phyloP scores from a whole-genome alignment of 2,329 filamentous ascomycete genomes.

The Aspergillus tubingensis region DNA sequence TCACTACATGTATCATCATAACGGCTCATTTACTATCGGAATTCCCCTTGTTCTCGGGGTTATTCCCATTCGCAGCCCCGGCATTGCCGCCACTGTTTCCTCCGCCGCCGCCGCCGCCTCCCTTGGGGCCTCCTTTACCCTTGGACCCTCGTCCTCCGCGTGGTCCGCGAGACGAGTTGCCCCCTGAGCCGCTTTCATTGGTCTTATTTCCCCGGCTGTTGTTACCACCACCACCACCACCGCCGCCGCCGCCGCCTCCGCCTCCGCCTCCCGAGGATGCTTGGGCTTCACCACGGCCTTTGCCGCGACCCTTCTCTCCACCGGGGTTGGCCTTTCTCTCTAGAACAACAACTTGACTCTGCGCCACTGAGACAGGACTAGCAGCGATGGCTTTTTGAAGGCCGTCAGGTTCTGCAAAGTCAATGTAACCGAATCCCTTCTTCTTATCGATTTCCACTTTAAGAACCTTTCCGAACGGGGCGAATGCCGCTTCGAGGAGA shows the following conservation, averaged over 20 bases:
- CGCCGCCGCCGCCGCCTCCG: neutral
- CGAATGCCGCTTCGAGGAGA: slow-evolving; percentile 72
- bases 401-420: slow-evolving; percentile 73
- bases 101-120: neutral
- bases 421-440: slow-evolving; percentile 91
- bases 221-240: slow-evolving; percentile 5
- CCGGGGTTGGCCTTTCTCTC: slow-evolving; percentile 55
- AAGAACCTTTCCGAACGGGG: slow-evolving; percentile 70
- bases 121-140: slow-evolving; percentile 19
- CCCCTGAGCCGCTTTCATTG: slow-evolving; percentile 20
- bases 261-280: slow-evolving; percentile 9
- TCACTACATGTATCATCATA: slow-evolving; percentile 10
- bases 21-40: slow-evolving; percentile 21
- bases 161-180: slow-evolving; percentile 21
- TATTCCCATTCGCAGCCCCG: slow-evolving; percentile 10
- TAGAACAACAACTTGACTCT: slow-evolving; percentile 82
- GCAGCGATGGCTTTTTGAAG: slow-evolving; percentile 78
- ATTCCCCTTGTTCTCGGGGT: slow-evolving; percentile 14
- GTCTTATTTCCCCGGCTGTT: slow-evolving; percentile 13
- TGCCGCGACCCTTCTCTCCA: slow-evolving; percentile 35
- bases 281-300: slow-evolving; percentile 30
- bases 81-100: neutral
- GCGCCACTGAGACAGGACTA: slow-evolving; percentile 78
- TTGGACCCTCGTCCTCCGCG: slow-evolving; percentile 23
- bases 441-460: slow-evolving; percentile 91